Conservation (phyloP, 164 flowering plant species). For the Tetrastigma voinierianum region DNA sequence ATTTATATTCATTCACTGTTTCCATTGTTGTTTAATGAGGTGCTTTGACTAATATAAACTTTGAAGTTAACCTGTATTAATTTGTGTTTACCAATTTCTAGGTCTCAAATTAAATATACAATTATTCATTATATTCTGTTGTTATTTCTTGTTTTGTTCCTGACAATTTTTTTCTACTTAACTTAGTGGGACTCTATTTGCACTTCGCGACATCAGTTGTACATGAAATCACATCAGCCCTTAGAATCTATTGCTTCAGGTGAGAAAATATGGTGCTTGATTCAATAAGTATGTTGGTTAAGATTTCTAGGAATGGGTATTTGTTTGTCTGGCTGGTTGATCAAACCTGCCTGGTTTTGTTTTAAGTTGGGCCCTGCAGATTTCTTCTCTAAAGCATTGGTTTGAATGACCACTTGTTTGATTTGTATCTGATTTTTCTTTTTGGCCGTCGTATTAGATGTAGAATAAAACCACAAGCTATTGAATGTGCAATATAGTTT, state of each 20-base stretch:
- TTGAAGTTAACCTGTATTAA: too few species aligned
- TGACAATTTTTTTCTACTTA: slow-evolving; percentile 19
- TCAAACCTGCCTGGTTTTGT: background rate
- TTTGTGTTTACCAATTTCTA: too few species aligned
- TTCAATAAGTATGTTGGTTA: background rate
- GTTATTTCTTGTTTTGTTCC: background rate
- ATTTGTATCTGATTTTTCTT: background rate
- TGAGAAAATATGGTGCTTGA: slow-evolving; percentile 25
- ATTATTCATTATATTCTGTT: too few species aligned
- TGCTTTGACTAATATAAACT: too few species aligned
- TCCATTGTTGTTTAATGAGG: too few species aligned
- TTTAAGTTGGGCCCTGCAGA: background rate
- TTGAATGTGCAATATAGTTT: too few species aligned
- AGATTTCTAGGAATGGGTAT: background rate
- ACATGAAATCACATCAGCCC: slow-evolving; percentile 84
- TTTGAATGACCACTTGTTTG: background rate
- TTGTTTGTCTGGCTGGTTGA: background rate
- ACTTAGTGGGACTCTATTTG: slow-evolving; percentile 65
- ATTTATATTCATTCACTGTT: too few species aligned
- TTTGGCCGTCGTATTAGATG: too few species aligned
- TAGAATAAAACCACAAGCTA: too few species aligned
- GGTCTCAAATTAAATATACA: too few species aligned
- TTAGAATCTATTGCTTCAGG: slow-evolving; percentile 98
- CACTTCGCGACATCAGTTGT: slow-evolving; percentile 88
- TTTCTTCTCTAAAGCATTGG: background rate